Percentiles rank a stretch among this genome's conserved stretches.
Conservation (phyloP, 768 basidiomycete species). For the Suillus subaureus region DNA sequence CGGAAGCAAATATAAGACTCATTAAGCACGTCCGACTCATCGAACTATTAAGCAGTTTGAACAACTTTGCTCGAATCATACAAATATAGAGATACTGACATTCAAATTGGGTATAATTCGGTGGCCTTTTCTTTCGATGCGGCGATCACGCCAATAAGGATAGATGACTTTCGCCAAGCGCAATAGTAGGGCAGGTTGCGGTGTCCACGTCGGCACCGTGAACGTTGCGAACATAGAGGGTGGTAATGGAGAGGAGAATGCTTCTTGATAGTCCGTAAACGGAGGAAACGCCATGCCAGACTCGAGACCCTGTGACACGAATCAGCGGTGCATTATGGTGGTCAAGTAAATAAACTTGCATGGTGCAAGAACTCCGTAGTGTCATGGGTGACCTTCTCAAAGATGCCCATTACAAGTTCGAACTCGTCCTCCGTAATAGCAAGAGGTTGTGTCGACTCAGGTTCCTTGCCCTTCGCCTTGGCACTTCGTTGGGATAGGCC, state of each 20-base stretch:
- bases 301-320: slow-evolving; percentile 51
- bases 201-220: slow-evolving; percentile 68
- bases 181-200: slow-evolving; percentile 59
- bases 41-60: too few relatives aligned
- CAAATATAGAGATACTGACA: slow-evolving; percentile 46
- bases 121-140: slow-evolving; percentile 78
- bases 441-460: slow-evolving; percentile 64
- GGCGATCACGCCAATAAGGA: slow-evolving; percentile 88
- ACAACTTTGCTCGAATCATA: slow-evolving; percentile 8
- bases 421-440: slow-evolving; percentile 88
- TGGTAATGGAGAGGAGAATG: slow-evolving; percentile 61
- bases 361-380: slow-evolving; percentile 89
- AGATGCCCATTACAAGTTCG: slow-evolving; percentile 92
- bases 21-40: too few relatives aligned
- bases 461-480: slow-evolving; percentile 85
- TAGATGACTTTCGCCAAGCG: slow-evolving; percentile 76
- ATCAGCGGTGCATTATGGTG: slow-evolving; percentile 7
- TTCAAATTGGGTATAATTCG: slow-evolving; percentile 87
- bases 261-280: slow-evolving; percentile 72
- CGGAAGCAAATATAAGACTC: slow-evolving; percentile 35
- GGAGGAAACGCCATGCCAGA: slow-evolving; percentile 70
- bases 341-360: slow-evolving; percentile 45
- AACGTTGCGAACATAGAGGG: slow-evolving; percentile 72
- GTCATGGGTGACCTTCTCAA: slow-evolving; percentile 90
- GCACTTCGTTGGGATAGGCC: slow-evolving; percentile 57